A percentile compares a stretch with the other conserved stretches of the same genome.
Evolutionary conservation across 345 rosid species (phyloP).

Genomic region (Eucalyptus shirleyi): DNA sequence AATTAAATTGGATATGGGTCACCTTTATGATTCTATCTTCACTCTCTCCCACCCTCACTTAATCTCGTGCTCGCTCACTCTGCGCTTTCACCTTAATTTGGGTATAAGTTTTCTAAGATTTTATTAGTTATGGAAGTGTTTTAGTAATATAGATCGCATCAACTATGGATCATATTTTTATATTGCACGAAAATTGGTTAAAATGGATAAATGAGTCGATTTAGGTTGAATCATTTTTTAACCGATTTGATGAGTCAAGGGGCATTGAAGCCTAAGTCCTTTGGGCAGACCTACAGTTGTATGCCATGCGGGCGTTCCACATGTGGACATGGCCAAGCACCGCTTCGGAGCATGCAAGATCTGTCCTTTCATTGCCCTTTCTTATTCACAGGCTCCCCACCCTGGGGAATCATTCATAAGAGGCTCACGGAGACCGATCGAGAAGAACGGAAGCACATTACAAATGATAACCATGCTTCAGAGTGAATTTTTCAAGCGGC

Average conservation of each 20-base stretch:
- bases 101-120: not conserved
- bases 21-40: not conserved
- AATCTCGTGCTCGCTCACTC: not conserved
- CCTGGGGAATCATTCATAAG: not conserved
- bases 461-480: not conserved
- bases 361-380: not conserved
- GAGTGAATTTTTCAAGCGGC: not conserved
- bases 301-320: not conserved
- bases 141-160: not conserved
- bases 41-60: not conserved
- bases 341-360: not conserved
- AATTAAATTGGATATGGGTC: not conserved
- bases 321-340: not conserved
- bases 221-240: not conserved
- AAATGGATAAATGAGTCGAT: not conserved
- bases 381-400: not conserved
- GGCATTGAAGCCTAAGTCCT: not conserved
- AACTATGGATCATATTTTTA: not conserved
- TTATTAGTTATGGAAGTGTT: not conserved
- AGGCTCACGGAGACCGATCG: not conserved
- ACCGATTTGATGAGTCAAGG: not conserved
- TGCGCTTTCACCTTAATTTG: accelerated
- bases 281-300: not conserved
- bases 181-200: no score
- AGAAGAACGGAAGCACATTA: not conserved